Percentiles rank a stretch among this genome's conserved stretches.
Conservation (phyloP, 805 yeast genomes). For the Pichia nakasei region DNA sequence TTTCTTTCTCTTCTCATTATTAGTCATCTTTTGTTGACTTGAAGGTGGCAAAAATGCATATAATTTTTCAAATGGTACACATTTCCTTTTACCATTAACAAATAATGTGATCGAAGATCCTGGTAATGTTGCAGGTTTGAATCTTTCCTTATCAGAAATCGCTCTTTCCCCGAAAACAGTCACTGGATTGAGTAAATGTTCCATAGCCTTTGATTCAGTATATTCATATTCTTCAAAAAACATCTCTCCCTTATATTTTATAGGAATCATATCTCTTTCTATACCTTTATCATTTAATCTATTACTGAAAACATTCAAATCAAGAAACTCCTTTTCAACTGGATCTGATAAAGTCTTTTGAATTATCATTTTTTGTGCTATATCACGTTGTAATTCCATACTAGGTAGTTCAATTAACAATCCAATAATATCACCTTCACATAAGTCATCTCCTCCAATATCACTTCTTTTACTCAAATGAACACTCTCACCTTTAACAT, state of each 20-base stretch:
- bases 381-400: conserved; percentile 33
- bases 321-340: background rate
- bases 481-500: conserved; percentile 62
- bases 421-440: conserved; percentile 78
- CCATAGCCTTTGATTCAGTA: conserved; percentile 58
- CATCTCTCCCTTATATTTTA: conserved; percentile 65
- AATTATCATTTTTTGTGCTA: conserved; percentile 31
- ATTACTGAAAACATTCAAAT: background rate
- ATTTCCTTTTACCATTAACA: conserved; percentile 66
- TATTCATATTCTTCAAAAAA: conserved; percentile 85
- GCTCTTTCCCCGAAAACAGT: conserved; percentile 65
- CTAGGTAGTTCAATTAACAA: conserved; percentile 63
- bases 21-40: conserved; percentile 36
- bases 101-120: conserved; percentile 59
- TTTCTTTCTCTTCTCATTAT: background rate
- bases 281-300: conserved; percentile 31
- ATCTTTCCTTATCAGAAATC: conserved; percentile 39
- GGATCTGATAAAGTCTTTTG: conserved; percentile 21
- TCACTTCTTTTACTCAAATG: conserved; percentile 63
- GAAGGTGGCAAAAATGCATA: conserved; percentile 76
- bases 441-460: conserved; percentile 33
- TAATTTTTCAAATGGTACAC: conserved; percentile 57
- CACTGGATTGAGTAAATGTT: conserved; percentile 64
- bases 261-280: conserved; percentile 78
- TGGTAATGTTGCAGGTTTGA: conserved; percentile 39